A percentile compares a stretch with the other conserved stretches of the same genome.
phyloP scores from a whole-genome alignment of 257 asterid genomes.

The Nicotiana otophora region DNA sequence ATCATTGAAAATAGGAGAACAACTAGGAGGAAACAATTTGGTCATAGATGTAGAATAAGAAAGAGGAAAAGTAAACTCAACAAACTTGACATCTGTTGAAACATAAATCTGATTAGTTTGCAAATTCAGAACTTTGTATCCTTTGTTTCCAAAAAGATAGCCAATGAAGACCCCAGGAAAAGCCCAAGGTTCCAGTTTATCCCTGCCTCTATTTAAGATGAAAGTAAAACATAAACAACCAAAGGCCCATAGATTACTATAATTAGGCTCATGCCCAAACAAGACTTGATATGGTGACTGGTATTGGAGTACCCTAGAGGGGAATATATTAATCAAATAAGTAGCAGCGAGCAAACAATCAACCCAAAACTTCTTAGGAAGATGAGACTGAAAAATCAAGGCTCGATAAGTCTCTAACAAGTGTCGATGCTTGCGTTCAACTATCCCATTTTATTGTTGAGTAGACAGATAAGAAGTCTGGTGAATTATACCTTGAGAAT shows the following conservation, averaged over 20 bases:
- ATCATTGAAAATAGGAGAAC: background rate
- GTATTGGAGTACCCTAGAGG: background rate
- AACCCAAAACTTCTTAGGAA: background rate
- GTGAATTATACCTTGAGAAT: background rate
- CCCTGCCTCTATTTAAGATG: background rate
- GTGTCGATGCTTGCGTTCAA: background rate
- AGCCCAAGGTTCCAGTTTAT: background rate
- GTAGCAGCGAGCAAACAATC: background rate
- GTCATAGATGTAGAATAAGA: too few species aligned
- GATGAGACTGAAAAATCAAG: background rate
- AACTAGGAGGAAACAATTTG: background rate
- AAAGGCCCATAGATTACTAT: background rate
- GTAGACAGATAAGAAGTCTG: background rate
- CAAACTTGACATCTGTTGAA: background rate
- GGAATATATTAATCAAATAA: background rate
- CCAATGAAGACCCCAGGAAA: background rate
- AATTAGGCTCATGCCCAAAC: too few species aligned
- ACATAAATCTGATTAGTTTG: background rate
- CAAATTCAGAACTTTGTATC: too few species aligned
- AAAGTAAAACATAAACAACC: background rate
- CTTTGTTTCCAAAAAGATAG: background rate
- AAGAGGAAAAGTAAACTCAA: too few species aligned
- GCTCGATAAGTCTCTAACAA: background rate
- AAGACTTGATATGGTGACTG: background rate
- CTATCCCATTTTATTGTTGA: background rate